These are phyloP conservation scores for Coprinopsis strossmayeri DNA, from an alignment of 768 basidiomycete genomes.

Conservation along the genomic window DNA sequence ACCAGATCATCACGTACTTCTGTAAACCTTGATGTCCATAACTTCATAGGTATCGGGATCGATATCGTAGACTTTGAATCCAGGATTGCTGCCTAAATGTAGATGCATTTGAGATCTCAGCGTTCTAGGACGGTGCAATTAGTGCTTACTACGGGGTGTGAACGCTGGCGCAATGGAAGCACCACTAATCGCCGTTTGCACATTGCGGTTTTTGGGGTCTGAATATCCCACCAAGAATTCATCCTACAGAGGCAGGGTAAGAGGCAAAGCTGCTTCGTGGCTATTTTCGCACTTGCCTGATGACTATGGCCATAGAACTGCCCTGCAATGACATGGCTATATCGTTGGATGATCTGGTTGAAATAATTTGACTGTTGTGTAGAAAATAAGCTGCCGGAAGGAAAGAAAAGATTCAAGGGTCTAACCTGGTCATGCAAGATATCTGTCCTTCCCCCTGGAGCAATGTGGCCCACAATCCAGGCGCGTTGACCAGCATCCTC, in stretches of 20 bases:
- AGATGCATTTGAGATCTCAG: not conserved
- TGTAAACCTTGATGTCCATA: slow-evolving; percentile 49
- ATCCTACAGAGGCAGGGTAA: slow-evolving; percentile 27
- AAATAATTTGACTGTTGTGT: slow-evolving; percentile 56
- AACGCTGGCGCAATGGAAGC: too few species aligned
- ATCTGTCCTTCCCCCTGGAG: slow-evolving; percentile 39
- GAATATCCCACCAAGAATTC: slow-evolving; percentile 57
- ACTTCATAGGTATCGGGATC: slow-evolving; percentile 63
- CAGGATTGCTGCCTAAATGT: slow-evolving; percentile 42
- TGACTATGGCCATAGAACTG: slow-evolving; percentile 62
- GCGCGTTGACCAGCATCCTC: slow-evolving; percentile 54
- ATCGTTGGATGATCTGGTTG: slow-evolving; percentile 55
- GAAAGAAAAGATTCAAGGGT: not conserved
- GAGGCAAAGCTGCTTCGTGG: not conserved
- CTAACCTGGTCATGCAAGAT: slow-evolving; percentile 45
- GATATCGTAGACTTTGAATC: slow-evolving; percentile 55
- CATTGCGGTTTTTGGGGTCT: slow-evolving; percentile 39
- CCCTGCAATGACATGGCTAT: slow-evolving; percentile 49
- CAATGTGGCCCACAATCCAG: slow-evolving; percentile 60
- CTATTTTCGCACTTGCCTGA: slow-evolving; percentile 19
- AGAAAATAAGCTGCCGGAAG: not conserved
- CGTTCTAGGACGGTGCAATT: not conserved
- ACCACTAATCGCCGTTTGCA: slow-evolving; percentile 41
- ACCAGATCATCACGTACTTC: slow-evolving; percentile 26
- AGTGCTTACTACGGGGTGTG: slow-evolving; percentile 45